These are phyloP conservation scores for Colletotrichum phormii DNA, from an alignment of 2,329 filamentous ascomycete genomes.

Conservation along the genomic window DNA sequence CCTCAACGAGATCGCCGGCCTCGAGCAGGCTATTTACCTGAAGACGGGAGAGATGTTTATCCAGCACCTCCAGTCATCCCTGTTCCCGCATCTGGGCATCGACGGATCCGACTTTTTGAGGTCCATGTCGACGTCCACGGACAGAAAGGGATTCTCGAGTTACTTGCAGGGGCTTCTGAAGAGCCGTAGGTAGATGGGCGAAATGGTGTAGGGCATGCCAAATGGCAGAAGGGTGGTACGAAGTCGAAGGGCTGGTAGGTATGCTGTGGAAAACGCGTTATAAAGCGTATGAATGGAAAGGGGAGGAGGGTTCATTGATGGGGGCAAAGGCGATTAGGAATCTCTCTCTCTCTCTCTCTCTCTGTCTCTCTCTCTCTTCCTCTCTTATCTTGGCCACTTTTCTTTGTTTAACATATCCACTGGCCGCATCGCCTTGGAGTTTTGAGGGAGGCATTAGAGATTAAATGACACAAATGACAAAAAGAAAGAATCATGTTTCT, in stretches of 20 bases:
- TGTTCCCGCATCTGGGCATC: constrained; percentile 75
- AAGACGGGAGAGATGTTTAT: constrained; percentile 90
- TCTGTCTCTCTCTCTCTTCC: background rate
- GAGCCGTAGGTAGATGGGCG: constrained; percentile 45
- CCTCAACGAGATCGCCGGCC: constrained; percentile 84
- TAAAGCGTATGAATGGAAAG: constrained; percentile 30
- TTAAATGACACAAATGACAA: constrained; percentile 36
- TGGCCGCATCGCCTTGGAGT: constrained; percentile 38
- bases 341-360: constrained; percentile 2
- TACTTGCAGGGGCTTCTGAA: constrained; percentile 73
- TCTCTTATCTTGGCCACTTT: constrained; percentile 33
- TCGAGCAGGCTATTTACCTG: constrained; percentile 90
- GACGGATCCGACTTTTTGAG: constrained; percentile 70
- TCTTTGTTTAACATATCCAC: constrained; percentile 38
- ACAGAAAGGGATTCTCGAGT: constrained; percentile 71
- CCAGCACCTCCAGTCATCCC: constrained; percentile 70
- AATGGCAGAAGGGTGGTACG: background rate
- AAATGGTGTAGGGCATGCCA: background rate
- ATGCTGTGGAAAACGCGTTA: background rate
- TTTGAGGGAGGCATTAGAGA: constrained; percentile 38
- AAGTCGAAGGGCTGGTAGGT: background rate
- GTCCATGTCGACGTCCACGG: constrained; percentile 67
- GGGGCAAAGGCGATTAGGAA: constrained; percentile 7
- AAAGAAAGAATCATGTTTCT: constrained; percentile 29
- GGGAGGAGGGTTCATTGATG: background rate